Base-by-base conservation (phyloP, 306 rosid species). In the Quercus berberidifolia region DNA sequence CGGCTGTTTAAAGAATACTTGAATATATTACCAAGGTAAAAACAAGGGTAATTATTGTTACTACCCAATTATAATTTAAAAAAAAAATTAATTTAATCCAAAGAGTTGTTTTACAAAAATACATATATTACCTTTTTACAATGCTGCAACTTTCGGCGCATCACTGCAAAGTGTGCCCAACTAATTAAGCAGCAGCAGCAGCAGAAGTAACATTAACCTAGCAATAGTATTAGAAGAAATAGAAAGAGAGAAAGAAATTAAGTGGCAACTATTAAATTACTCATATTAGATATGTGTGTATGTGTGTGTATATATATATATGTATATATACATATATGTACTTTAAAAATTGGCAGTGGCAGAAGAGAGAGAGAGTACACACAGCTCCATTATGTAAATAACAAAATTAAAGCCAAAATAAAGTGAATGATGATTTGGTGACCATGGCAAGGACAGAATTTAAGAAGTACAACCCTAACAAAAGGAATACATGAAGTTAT, bases 131-230 rank as follows among this genome's bases (percentile, higher is more conserved):
- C 87, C 89, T 83, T 80, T 82, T 82, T 21, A 88, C 85, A 33
- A 46, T 33, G 12, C 51, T 43, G 71, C 74, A 77, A 71, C 84
- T 83, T 87, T 87, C 91, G 85, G 89, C 64, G 51, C 86, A 69
- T 82, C 80, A 78, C 91, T 88, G 97, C 90, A 90, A 87, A 89
- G 93, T 87, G 86, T 86, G 90, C 88, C 89, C 86, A 80, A 88
- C 84, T 85, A 80, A 88, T 84, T 85, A 78, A 77, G 80, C 79
- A 64, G 90, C 84, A 83, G 90, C 57, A 79, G 71, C 57, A 78
- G 74, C 80, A 84, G 80, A 76, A 28, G 30, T 7, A 28, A 15
- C 11, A 28, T 17, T 26, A 28, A 55, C 81, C 59, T 80, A 74
- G 74, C 85, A 83, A 84, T 86, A 83, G 77, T 83, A 89, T 18